Evolutionary conservation across 805 yeast genomes (phyloP), one percentile per base, ranked within the genome.

Genomic region (Sugiyamaella valdiviana): DNA sequence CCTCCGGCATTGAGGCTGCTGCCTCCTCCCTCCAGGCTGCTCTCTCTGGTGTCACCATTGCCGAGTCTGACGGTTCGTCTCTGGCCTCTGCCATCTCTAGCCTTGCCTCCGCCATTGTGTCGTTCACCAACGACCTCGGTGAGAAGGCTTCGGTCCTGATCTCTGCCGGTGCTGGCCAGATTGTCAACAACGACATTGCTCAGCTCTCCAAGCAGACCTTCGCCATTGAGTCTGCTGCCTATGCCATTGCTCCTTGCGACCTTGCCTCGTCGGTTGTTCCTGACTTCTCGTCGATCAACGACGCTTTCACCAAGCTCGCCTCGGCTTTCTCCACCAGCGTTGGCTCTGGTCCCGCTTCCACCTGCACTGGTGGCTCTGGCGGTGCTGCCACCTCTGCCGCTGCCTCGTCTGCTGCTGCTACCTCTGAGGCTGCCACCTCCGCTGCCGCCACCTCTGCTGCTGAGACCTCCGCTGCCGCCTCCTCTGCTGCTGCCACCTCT

Each of bases 81-180:
- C 40, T 52, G 32, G 29, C 45, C 41, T 16, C 44, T 6, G 44
- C 46, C 17, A 29, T 50, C 35, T 51, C 46, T 16, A 44, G 37
- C 44, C 42, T 44, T 24, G 42, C 51, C 15, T 44, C 29, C 23
- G 35, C 49, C 29, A 38, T 58, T 22, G 36, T 26, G 39, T 5
- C 39, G 21, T 41, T 60, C 29, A 43, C 61, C 36, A 23, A 24
- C 36, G 57, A 53, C 36, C 56, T 62, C 20, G 50, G 43, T 22
- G 29, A 36, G 45, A 59, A 61, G 59, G 59, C 60, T 19, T 22
- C 48, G 42, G 64, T 51, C 52, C 58, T 63, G 45, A 35, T 16
- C 39, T 29, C 53, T 21, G 61, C 52, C 21, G 59, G 59, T 10
- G 58, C 58, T 37, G 42, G 36, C 36, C 2, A 46, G 9, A 50